Evolutionary conservation across 73 alveolate genomes (phyloP), one percentile per base, ranked within the genome.

Genomic region (Symbiodinium pilosum): DNA sequence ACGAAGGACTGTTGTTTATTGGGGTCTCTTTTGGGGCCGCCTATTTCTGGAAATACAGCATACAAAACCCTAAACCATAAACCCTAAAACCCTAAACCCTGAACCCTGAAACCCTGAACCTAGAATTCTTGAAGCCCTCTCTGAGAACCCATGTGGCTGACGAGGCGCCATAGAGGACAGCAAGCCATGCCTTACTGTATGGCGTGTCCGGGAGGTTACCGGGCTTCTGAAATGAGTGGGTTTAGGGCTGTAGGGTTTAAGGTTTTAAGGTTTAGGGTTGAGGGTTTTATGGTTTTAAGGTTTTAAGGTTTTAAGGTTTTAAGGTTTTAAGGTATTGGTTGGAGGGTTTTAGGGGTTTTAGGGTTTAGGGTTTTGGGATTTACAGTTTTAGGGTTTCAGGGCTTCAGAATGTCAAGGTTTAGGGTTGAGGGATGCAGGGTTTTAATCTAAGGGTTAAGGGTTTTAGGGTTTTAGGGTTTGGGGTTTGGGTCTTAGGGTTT

Each of bases 91-190:
- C n/a, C n/a, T 21, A 54, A 14, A 14, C n/a, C 71, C n/a, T 8
- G 26, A 54, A 54, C 71, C 77, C 8, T 64, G 32, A 11, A 26
- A 26, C 32, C 77, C 41, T 64, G 7, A 26, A 7, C 36, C 77
- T 7, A 21, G 21, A 47, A 2, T 6, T 11, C 75, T 20, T 56
- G 16, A 21, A 4, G 38, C 75, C 75, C 3, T 2, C 26, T 56
- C 26, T 16, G 28, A 24, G 68, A 16, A 56, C 75, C 32, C 73
- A 32, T 5, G 32, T 64, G 77, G 38, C 14, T 64, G 81, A 14
- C 81, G 38, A 64, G 81, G 81, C 24, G 81, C 81, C 81, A n/a
- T 64, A 64, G 38, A 64, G 81, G 34, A 64, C 81, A 9, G 81
- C 81, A n/a, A 64, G 81, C 81, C 81, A 64, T 64, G 81, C 81